These are phyloP conservation scores for Claviceps maximensis DNA, from an alignment of 2,329 filamentous ascomycete species.

Conservation along the genomic window DNA sequence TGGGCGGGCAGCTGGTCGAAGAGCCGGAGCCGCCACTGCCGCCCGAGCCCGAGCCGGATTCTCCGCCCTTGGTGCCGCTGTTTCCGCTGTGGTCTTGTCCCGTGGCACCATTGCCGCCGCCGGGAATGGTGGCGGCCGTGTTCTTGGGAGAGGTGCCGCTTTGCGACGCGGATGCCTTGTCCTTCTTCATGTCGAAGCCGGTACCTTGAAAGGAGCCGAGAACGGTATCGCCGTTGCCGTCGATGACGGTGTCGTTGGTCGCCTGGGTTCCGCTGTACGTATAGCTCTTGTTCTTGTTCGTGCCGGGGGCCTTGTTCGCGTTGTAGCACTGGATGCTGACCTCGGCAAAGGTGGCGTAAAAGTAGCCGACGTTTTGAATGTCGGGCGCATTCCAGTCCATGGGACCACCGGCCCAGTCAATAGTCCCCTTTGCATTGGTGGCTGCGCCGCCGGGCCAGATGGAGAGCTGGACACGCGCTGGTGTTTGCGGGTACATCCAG, in stretches of 20 bases:
- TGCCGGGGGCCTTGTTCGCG: slow-evolving; percentile 45
- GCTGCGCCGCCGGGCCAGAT: slow-evolving; percentile 86
- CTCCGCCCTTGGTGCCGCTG: slow-evolving; percentile 11
- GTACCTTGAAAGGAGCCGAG: slow-evolving; percentile 71
- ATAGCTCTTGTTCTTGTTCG: slow-evolving; percentile 59
- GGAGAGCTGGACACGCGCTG: slow-evolving; percentile 79
- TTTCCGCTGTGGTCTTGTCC: slow-evolving; percentile 12
- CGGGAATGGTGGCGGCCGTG: slow-evolving; percentile 17
- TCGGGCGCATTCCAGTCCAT: slow-evolving; percentile 73
- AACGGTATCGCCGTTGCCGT: slow-evolving; percentile 61
- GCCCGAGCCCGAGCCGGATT: slow-evolving; percentile 11
- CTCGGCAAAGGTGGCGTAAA: slow-evolving; percentile 67
- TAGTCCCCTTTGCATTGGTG: slow-evolving; percentile 69
- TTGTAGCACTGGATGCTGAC: slow-evolving; percentile 82
- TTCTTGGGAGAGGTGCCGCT: slow-evolving; percentile 11
- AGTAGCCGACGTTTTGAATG: slow-evolving; percentile 76
- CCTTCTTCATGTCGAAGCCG: slow-evolving; percentile 56
- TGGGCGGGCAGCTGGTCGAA: slow-evolving; percentile 21
- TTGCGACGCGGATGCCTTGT: slow-evolving; percentile 15
- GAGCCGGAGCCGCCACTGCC: slow-evolving; percentile 7
- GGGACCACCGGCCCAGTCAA: slow-evolving; percentile 80
- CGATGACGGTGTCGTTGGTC: slow-evolving; percentile 64
- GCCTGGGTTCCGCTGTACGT: slow-evolving; percentile 52
- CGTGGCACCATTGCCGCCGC: slow-evolving; percentile 13
- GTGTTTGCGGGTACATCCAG: slow-evolving; percentile 85